A percentile compares a stretch with the other conserved stretches of the same genome.
These are phyloP conservation scores for Henckelia pumila DNA, from an alignment of 257 asterid genomes.

Conservation along the genomic window DNA sequence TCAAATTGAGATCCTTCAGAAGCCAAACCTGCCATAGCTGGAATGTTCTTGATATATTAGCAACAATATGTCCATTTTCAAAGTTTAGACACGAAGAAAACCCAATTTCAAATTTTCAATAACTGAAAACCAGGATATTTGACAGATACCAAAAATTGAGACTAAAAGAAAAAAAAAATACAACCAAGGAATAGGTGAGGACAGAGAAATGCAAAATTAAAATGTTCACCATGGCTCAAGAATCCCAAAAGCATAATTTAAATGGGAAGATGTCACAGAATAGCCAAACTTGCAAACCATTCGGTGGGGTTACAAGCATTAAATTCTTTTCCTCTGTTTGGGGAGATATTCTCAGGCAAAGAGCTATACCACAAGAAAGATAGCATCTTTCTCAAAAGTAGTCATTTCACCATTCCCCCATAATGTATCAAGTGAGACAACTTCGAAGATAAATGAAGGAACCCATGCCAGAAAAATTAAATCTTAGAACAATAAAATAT, in stretches of 20 bases:
- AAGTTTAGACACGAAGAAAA: neutral
- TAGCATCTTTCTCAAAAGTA: neutral
- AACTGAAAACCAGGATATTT: neutral
- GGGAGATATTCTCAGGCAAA: neutral
- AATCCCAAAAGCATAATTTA: neutral
- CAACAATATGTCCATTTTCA: neutral
- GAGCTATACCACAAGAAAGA: neutral
- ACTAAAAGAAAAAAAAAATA: too few species aligned
- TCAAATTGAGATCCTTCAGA: slow-evolving; percentile 75
- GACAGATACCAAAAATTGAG: neutral
- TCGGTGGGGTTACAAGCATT: neutral
- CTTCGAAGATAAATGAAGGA: neutral
- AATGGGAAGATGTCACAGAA: neutral
- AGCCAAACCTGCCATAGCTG: slow-evolving; percentile 71
- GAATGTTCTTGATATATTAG: slow-evolving; percentile 18
- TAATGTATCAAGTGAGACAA: neutral
- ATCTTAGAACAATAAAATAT: neutral
- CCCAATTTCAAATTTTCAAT: neutral
- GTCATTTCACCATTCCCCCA: neutral
- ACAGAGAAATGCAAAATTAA: neutral
- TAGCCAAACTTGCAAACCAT: neutral
- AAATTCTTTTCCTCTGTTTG: neutral
- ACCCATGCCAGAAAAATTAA: neutral
- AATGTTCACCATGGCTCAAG: neutral
- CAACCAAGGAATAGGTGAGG: neutral